Conservation (phyloP, 148 eudicot species). For the Vaccinium myrtillus region DNA sequence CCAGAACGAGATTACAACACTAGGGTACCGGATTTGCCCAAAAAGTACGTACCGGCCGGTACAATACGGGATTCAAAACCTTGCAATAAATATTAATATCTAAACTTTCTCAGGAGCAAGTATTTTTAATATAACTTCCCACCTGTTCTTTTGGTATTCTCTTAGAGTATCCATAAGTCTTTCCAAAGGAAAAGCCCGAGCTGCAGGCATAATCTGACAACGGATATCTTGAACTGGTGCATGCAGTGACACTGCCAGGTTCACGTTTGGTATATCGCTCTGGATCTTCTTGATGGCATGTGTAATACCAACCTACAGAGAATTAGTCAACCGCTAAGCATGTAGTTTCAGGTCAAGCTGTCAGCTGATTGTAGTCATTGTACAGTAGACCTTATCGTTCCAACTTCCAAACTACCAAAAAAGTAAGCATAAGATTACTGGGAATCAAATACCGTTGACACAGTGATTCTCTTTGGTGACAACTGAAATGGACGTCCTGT, state of each 20-base stretch:
- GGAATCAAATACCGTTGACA: constrained; percentile 71
- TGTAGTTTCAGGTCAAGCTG: constrained; percentile 8
- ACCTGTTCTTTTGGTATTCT: constrained; percentile 81
- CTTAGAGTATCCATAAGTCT: constrained; percentile 79
- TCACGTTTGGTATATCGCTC: constrained; percentile 66
- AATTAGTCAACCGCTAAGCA: constrained; percentile 13
- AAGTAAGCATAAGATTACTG: background rate
- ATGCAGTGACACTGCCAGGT: constrained; percentile 94
- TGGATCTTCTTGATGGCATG: constrained; percentile 89
- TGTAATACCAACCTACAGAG: constrained; percentile 79
- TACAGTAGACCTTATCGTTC: background rate
- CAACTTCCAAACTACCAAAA: background rate
- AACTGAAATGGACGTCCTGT: constrained; percentile 72
- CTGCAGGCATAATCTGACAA: constrained; percentile 98
- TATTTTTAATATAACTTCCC: background rate
- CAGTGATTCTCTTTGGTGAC: constrained; percentile 78
- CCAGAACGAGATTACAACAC: no score
- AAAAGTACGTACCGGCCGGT: no score
- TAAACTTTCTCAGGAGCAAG: background rate
- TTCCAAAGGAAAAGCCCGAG: constrained; percentile 91
- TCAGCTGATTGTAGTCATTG: constrained; percentile 3
- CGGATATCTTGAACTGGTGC: constrained; percentile 98
- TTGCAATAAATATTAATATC: background rate
- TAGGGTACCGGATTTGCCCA: no score
- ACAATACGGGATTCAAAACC: no score